Evolutionary conservation across 352 stramenopile species (phyloP).

Genomic region (Phytophthora palmivora): DNA sequence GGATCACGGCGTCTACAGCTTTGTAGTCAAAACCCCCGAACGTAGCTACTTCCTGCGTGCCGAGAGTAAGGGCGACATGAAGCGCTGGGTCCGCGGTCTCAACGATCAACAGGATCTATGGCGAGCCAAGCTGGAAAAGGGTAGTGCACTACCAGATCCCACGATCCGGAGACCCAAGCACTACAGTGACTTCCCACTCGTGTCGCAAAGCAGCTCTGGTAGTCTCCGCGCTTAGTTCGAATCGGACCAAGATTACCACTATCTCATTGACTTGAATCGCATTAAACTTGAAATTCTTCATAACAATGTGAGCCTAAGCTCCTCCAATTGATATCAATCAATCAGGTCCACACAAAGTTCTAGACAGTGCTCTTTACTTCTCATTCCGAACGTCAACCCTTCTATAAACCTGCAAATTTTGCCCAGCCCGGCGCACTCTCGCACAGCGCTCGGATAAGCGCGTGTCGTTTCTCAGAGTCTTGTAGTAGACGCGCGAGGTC

Average conservation of each 20-base stretch:
- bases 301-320: constrained; percentile 32
- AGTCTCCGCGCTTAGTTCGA: constrained; percentile 44
- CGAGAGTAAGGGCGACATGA: constrained; percentile 89
- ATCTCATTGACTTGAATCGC: constrained; percentile 16
- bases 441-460: constrained; percentile 82
- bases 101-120: constrained; percentile 86
- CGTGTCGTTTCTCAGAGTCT: constrained; percentile 86
- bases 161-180: constrained; percentile 67
- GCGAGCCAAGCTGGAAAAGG: constrained; percentile 59
- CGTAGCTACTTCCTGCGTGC: constrained; percentile 84
- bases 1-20: constrained; percentile 82
- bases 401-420: constrained; percentile 83
- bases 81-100: constrained; percentile 84
- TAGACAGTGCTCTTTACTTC: constrained; percentile 6
- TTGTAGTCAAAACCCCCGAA: constrained; percentile 79
- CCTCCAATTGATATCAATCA: constrained; percentile 21
- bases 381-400: background rate
- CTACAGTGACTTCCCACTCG: constrained; percentile 71
- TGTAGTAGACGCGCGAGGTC: constrained; percentile 86
- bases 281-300: constrained; percentile 30
- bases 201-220: constrained; percentile 48
- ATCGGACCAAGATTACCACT: constrained; percentile 9
- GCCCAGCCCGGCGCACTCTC: constrained; percentile 85
- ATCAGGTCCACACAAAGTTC: background rate
- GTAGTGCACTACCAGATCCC: constrained; percentile 34